These are phyloP conservation scores for Coprinellus micaceus DNA, from an alignment of 768 basidiomycete genomes.

Conservation along the genomic window DNA sequence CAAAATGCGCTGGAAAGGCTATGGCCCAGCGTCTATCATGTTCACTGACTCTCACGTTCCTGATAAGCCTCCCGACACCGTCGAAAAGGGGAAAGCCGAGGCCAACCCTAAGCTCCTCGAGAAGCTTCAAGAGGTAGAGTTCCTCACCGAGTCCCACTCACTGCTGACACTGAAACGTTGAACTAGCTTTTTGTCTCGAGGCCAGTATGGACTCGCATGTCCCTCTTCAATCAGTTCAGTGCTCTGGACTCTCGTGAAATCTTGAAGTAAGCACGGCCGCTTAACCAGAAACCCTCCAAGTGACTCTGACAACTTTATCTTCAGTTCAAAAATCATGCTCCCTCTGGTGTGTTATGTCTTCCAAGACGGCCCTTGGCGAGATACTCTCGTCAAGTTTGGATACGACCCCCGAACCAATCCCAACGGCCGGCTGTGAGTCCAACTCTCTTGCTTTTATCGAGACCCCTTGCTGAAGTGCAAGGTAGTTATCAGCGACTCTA, in stretches of 20 bases:
- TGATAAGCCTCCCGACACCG: constrained; percentile 55
- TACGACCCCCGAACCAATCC: constrained; percentile 85
- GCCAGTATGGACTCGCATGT: constrained; percentile 87
- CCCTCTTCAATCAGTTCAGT: constrained; percentile 79
- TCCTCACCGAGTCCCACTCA: neutral
- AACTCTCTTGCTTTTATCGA: neutral
- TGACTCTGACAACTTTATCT: neutral
- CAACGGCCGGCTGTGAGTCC: constrained; percentile 69
- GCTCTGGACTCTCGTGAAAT: constrained; percentile 66
- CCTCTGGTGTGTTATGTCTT: constrained; percentile 85
- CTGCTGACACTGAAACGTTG: neutral
- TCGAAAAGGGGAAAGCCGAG: constrained; percentile 54
- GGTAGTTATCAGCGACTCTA: constrained; percentile 86
- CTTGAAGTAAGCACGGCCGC: constrained; percentile 53
- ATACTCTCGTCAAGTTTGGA: constrained; percentile 78
- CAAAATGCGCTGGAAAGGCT: constrained; percentile 81
- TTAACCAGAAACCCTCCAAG: neutral
- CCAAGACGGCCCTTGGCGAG: constrained; percentile 91
- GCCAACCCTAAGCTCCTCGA: constrained; percentile 53
- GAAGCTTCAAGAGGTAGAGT: constrained; percentile 50
- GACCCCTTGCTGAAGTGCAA: neutral
- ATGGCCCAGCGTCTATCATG: constrained; percentile 67
- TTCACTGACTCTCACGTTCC: constrained; percentile 72
- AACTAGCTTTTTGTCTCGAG: constrained; percentile 67
- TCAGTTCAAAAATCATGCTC: constrained; percentile 76